A percentile compares a stretch with the other conserved stretches of the same genome.
These are phyloP conservation scores for Xylaria castorea DNA, from an alignment of 495 filamentous ascomycete genomes.

Conservation along the genomic window DNA sequence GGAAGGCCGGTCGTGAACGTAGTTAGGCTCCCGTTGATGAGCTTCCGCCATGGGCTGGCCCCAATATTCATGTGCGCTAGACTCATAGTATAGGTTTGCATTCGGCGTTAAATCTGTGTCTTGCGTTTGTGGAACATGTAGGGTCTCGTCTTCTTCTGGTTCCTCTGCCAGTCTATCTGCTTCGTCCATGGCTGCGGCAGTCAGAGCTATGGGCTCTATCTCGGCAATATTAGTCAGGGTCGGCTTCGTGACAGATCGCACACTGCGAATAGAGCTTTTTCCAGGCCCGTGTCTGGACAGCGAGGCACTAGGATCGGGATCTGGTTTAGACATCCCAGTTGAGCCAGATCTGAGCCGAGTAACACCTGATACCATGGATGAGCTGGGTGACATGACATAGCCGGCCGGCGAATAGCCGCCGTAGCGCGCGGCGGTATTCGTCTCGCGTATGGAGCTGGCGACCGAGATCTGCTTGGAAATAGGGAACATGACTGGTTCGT, in stretches of 20 bases:
- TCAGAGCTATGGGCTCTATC: constrained; percentile 52
- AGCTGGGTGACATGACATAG: constrained; percentile 70
- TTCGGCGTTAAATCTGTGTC: constrained; percentile 37
- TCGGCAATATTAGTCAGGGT: constrained; percentile 56
- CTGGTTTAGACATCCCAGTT: constrained; percentile 37
- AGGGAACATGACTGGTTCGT: constrained; percentile 43
- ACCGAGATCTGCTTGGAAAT: constrained; percentile 59
- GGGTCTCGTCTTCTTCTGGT: constrained; percentile 42
- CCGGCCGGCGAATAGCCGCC: constrained; percentile 75
- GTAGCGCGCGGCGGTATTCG: constrained; percentile 68
- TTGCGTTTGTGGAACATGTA: constrained; percentile 32
- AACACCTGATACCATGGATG: constrained; percentile 63
- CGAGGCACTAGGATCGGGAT: constrained; percentile 42
- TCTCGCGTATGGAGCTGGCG: constrained; percentile 70
- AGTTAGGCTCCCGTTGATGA: constrained; percentile 33
- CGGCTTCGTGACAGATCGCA: constrained; percentile 46
- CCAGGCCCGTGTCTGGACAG: constrained; percentile 54
- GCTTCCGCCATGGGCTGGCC: constrained; percentile 36
- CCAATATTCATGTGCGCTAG: constrained; percentile 37
- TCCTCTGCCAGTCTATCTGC: constrained; percentile 49
- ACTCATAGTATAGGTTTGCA: constrained; percentile 32
- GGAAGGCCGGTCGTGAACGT: constrained; percentile 41
- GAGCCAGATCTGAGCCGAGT: constrained; percentile 63
- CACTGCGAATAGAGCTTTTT: constrained; percentile 53
- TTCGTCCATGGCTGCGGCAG: constrained; percentile 51